These are phyloP conservation scores for Lactarius psammicola DNA, from an alignment of 768 basidiomycete genomes.

Conservation along the genomic window DNA sequence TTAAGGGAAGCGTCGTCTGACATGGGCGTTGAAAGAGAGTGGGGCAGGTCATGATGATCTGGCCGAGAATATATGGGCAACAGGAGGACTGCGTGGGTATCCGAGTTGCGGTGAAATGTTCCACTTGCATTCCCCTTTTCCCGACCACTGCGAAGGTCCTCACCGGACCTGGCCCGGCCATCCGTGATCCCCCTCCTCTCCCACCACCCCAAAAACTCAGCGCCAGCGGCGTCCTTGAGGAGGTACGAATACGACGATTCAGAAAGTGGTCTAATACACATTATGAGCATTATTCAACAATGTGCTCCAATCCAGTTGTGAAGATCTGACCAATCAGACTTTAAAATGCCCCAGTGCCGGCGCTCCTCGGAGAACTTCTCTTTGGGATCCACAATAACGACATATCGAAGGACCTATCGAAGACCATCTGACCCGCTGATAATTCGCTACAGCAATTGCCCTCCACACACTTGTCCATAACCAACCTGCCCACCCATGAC, in stretches of 20 bases:
- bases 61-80: background rate
- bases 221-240: background rate
- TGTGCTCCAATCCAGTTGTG: no score
- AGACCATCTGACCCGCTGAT: no score
- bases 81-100: background rate
- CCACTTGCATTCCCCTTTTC: background rate
- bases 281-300: no score
- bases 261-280: no score
- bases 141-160: constrained; percentile 18
- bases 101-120: background rate
- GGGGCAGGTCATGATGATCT: background rate
- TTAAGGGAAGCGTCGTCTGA: constrained; percentile 21
- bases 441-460: no score
- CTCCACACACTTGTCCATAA: no score
- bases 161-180: background rate
- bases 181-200: background rate
- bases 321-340: no score
- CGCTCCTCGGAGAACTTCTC: background rate
- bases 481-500: no score
- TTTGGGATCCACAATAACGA: background rate
- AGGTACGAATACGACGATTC: background rate
- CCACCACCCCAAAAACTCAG: background rate
- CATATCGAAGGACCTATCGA: background rate
- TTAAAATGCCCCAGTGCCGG: no score
- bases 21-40: background rate